Base-by-base conservation (phyloP, 2,329 filamentous ascomycete species). In the Phaeosphaeria sp. region DNA sequence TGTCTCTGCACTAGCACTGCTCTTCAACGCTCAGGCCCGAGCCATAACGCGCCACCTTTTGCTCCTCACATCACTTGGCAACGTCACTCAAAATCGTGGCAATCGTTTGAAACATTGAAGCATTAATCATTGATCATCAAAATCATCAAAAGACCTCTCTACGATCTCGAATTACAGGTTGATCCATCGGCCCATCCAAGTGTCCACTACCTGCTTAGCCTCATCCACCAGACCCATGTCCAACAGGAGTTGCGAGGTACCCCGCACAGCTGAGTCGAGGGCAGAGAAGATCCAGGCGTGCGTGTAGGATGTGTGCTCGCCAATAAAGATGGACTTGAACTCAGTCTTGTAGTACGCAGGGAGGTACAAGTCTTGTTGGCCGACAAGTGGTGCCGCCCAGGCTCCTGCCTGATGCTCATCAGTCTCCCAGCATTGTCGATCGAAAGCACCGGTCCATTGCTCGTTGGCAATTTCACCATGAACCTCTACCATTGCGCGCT, bases 261-360 rank as follows among this genome's bases (percentile, higher is more conserved):
- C 87, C 1, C 89, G 80, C 1, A 91, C 85, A 0, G 87, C 88
- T 11, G 85, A 89, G 69, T 91, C 89, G 4, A 91, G 77, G 0
- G 89, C 89, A 2, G 84, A 86, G 30, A 84, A 84, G 50, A 90
- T 89, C 88, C 88, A 91, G 1, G 87, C 88, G 68, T 91, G 89
- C 0, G 89, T 92, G 69, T 88, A 90, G 6, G 83, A 85, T 0
- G 89, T 90, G 69, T 91, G 88, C 72, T 91, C 89, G 1, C 78
- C 49, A 1, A 89, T 79, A 58, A 90, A 90, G 33, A 91, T 85
- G n/a, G 88, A 87, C 48, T 88, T 85, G 61, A 83, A 83, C 72
- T 91, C 86, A 0, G 88, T 91, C 69, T 87, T 84, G 68, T 89
- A 90, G 68, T 90, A 92, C n/a, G 89, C 86, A 0, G 90, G 89